Evolutionary conservation across 176 grass and related monocot genomes (phyloP), one percentile per base, ranked within the genome.

Genomic region (Rhipidocladum racemiflorum): DNA sequence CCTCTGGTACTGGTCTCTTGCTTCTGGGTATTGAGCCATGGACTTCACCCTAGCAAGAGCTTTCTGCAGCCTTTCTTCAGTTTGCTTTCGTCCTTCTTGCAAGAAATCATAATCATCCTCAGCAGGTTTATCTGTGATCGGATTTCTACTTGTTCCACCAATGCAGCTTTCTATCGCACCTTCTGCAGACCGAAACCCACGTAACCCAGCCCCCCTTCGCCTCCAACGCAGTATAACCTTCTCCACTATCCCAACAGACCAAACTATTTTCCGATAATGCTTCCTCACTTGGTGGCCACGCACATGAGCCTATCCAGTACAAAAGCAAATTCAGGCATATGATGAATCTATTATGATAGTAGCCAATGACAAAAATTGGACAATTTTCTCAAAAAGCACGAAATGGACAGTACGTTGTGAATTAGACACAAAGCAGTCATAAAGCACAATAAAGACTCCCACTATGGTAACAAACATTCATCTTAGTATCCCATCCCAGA

Each of bases 181-280:
- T 83, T 87, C 85, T 39, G 40, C 56, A 82, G 88, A 82, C 68
- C 63, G 64, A 80, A 97, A 97, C 21, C 94, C 94, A 56, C 94
- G 88, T 72, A 97, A 81, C 35, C 94, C 94, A 70, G 84, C 74
- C 70, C 94, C 66, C 83, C 88, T 97, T 28, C 91, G 84, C 63
- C 94, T 89, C 91, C 94, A 97, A 2, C 91, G 81, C 44, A 97
- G 64, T 64, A 97, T 89, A 83, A 88, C 79, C 79, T 93, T 97
- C 60, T 97, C 91, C 61, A 97, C 75, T 9, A 93, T 88, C 59
- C 91, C 84, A 51, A 97, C 94, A 20, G 91, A 91, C 87, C 94
- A 83, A 51, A 97, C 60, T 67, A 97, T 86, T 74, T 91, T 93
- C 39, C 81, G 92, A 85, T 97, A 93, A 45, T 91, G 88, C 64